These are phyloP conservation scores for Paxillus rubicundulus DNA, from an alignment of 768 basidiomycete genomes.

Conservation along the genomic window DNA sequence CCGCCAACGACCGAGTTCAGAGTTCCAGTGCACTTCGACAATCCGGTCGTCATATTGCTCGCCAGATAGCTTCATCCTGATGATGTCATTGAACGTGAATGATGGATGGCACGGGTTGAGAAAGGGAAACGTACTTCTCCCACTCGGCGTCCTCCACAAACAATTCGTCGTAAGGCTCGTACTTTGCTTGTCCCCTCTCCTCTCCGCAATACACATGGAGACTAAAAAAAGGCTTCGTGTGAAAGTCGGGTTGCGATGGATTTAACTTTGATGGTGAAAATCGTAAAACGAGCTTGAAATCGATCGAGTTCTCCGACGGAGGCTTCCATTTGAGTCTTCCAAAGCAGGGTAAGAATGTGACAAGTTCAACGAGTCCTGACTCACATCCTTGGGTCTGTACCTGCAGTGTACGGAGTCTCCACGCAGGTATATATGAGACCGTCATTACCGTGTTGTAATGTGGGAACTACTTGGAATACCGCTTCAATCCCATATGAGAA, in stretches of 20 bases:
- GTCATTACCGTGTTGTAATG: slow-evolving; percentile 87
- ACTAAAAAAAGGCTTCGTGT: slow-evolving; percentile 81
- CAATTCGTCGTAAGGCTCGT: slow-evolving; percentile 85
- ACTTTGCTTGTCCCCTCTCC: slow-evolving; percentile 49
- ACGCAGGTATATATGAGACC: slow-evolving; percentile 96
- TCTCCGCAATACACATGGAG: slow-evolving; percentile 83
- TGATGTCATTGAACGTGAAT: slow-evolving; percentile 2
- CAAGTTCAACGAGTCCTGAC: slow-evolving; percentile 22
- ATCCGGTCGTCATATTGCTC: slow-evolving; percentile 93
- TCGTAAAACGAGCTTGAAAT: slow-evolving; percentile 93
- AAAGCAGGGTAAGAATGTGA: slow-evolving; percentile 5
- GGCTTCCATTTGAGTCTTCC: slow-evolving; percentile 97
- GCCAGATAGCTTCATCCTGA: slow-evolving; percentile 77
- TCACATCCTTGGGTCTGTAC: slow-evolving; percentile 89
- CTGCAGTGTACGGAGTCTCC: slow-evolving; percentile 72
- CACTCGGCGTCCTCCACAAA: slow-evolving; percentile 87
- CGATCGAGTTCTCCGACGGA: slow-evolving; percentile 95
- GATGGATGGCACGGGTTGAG: background rate
- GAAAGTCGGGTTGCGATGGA: slow-evolving; percentile 68
- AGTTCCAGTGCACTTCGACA: slow-evolving; percentile 92
- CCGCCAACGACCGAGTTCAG: slow-evolving; percentile 63
- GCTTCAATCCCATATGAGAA: slow-evolving; percentile 85
- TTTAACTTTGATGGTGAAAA: slow-evolving; percentile 69
- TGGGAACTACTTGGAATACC: slow-evolving; percentile 84
- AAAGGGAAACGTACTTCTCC: slow-evolving; percentile 66